These are phyloP conservation scores for Aspergillus kassunensis DNA, from an alignment of 495 filamentous ascomycete species.

Conservation along the genomic window DNA sequence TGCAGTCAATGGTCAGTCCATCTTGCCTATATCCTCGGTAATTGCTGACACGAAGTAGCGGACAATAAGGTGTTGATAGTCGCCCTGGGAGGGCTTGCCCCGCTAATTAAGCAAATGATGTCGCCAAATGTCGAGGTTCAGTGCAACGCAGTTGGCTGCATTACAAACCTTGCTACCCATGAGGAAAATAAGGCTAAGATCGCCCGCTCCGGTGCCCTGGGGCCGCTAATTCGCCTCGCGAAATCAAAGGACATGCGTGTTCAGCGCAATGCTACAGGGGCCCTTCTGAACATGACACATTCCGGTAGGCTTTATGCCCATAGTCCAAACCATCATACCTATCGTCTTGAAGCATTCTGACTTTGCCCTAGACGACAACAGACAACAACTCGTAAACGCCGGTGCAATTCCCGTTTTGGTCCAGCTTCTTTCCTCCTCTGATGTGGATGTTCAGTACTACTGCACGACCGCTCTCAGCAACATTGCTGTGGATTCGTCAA, in stretches of 20 bases:
- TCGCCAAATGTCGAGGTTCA: constrained; percentile 98
- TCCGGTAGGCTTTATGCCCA: constrained; percentile 88
- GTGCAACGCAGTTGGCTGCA: constrained; percentile 98
- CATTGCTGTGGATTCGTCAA: constrained; percentile 89
- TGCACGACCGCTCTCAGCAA: constrained; percentile 98
- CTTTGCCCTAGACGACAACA: constrained; percentile 75
- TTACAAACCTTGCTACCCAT: constrained; percentile 95
- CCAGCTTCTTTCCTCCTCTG: constrained; percentile 81
- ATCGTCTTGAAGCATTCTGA: constrained; percentile 4
- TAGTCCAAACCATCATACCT: too few relatives aligned
- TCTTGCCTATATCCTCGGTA: not conserved
- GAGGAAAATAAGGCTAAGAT: constrained; percentile 99
- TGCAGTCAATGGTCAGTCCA: constrained; percentile 82
- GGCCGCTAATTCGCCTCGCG: constrained; percentile 82
- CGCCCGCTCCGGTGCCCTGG: constrained; percentile 87
- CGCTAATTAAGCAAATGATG: constrained; percentile 97
- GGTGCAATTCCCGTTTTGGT: constrained; percentile 96
- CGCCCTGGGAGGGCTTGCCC: constrained; percentile 79
- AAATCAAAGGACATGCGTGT: constrained; percentile 99
- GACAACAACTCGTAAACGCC: constrained; percentile 93
- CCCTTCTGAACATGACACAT: constrained; percentile 97
- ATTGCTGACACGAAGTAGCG: constrained; percentile 58
- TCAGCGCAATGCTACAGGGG: constrained; percentile 94
- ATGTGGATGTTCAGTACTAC: constrained; percentile 98
- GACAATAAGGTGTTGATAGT: constrained; percentile 98